phyloP scores from a whole-genome alignment of 2,329 filamentous ascomycete genomes.

The Teratosphaeria viscida region DNA sequence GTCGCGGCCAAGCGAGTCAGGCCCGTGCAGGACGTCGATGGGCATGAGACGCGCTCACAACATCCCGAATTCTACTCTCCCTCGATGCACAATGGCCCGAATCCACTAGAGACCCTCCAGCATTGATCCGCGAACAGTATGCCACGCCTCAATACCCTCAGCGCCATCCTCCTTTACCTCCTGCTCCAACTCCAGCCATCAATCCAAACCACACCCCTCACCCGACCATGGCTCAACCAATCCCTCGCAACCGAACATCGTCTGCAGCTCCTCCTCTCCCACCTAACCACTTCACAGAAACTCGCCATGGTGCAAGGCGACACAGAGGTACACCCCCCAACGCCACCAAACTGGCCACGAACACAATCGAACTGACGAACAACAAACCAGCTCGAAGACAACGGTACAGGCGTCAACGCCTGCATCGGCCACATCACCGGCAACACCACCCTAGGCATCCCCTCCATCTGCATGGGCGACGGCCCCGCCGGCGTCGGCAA shows the following conservation, averaged over 20 bases:
- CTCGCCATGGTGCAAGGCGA: neutral
- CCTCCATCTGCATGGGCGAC: neutral
- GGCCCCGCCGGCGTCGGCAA: neutral
- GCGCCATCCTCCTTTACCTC: neutral
- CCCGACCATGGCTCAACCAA: neutral
- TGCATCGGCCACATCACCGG: neutral
- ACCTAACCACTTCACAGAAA: neutral
- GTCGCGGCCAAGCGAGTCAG: neutral
- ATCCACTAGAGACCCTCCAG: too few relatives aligned
- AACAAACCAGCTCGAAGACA: neutral
- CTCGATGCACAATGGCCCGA: too few relatives aligned
- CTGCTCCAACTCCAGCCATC: neutral
- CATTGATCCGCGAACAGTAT: neutral
- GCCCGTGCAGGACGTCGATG: neutral
- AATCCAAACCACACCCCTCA: neutral
- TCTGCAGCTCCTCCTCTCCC: neutral
- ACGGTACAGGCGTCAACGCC: neutral
- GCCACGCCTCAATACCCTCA: neutral
- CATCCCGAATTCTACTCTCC: neutral
- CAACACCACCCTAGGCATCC: neutral
- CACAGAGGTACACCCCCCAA: neutral
- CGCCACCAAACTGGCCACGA: too few relatives aligned
- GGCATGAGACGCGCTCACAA: neutral
- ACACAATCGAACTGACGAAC: neutral
- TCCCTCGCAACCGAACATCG: neutral